Base-by-base conservation (phyloP, 495 filamentous ascomycete species). In the Penicillium waksmanii region DNA sequence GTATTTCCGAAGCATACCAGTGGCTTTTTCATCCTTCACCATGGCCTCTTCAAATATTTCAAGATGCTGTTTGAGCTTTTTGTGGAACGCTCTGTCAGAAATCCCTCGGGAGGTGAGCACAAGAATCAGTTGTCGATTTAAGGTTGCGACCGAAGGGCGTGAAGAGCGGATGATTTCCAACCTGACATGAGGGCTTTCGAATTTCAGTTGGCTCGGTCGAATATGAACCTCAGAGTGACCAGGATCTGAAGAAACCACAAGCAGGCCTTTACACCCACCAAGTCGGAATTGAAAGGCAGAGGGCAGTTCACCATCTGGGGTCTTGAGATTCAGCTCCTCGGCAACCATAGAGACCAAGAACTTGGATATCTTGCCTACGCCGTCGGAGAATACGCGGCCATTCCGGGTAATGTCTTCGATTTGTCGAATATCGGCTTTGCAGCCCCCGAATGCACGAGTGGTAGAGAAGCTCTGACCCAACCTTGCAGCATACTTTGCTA, bases 391-490 rank as follows among this genome's bases (percentile, higher is more conserved):
- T 50, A 71, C 85, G 68, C 81, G 87, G 0, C 79, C 83, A 48
- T 88, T 85, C 6, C 82, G 80, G 38, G 83, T 76, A 7, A 96
- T 78, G 56, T 98, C 95, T 2, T 76, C 64, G 36, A 87, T 78
- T 12, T 71, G 62, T 18, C 75, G 73, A 18, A 84, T 70, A 3
- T 70, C 70, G 1, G 74, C 74, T 4, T 64, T 57, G 43, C 65
- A 76, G 1, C 70, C 64, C 12, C 78, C 73, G 49, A 96, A 83
- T 23, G 89, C 85, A 48, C 89, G 80, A 0, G 95, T 98, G 0
- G 95, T 97, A 0, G 95, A 97, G 69, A 98, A 97, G 69, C 92
- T 96, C 74, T 98, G 96, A 0, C 96, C 95, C 13, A 98, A 73
- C 42, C 96, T 82, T 34, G 96, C 90, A 34, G 91, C 88, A 72